Evolutionary conservation across 2,329 filamentous ascomycete species (phyloP).

Genomic region (Cucurbitaria berberidis): DNA sequence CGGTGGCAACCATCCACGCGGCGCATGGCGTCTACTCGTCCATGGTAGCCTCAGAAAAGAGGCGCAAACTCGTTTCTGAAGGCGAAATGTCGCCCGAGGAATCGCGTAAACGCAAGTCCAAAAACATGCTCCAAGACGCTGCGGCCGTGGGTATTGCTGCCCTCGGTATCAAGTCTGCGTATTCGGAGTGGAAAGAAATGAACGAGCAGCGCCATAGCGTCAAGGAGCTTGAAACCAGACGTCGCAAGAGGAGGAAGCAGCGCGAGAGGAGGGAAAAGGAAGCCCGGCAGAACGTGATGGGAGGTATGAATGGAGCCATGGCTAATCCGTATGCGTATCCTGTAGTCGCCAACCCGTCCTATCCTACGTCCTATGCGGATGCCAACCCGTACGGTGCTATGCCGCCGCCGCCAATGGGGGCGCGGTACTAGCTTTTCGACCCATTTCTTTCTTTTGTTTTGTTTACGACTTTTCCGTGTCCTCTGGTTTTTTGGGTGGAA

Average conservation of each 20-base stretch:
- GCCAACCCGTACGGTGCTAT: conserved; percentile 54
- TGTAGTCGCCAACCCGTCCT: conserved; percentile 42
- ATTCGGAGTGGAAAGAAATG: conserved; percentile 71
- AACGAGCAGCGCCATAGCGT: conserved; percentile 65
- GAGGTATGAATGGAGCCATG: conserved; percentile 42
- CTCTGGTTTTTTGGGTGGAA: not conserved
- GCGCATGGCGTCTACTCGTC: conserved; percentile 69
- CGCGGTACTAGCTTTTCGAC: conserved; percentile 37
- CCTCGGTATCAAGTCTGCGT: conserved; percentile 70
- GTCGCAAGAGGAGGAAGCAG: conserved; percentile 54
- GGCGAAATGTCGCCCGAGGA: conserved; percentile 69
- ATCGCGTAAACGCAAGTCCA: conserved; percentile 66
- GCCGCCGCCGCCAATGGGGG: conserved; percentile 50
- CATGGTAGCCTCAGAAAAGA: conserved; percentile 68
- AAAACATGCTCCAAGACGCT: conserved; percentile 68
- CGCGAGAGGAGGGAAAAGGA: conserved; percentile 52
- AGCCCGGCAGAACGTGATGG: conserved; percentile 51
- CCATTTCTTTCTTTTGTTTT: not conserved
- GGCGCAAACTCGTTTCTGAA: conserved; percentile 64
- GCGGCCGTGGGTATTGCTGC: conserved; percentile 71
- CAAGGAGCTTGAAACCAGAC: conserved; percentile 60
- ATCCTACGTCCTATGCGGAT: conserved; percentile 52
- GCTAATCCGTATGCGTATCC: conserved; percentile 49
- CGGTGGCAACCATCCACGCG: conserved; percentile 72
- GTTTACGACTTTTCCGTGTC: not conserved